Evolutionary conservation across 768 basidiomycete species (phyloP).

Genomic region (Scleroderma citrinum): DNA sequence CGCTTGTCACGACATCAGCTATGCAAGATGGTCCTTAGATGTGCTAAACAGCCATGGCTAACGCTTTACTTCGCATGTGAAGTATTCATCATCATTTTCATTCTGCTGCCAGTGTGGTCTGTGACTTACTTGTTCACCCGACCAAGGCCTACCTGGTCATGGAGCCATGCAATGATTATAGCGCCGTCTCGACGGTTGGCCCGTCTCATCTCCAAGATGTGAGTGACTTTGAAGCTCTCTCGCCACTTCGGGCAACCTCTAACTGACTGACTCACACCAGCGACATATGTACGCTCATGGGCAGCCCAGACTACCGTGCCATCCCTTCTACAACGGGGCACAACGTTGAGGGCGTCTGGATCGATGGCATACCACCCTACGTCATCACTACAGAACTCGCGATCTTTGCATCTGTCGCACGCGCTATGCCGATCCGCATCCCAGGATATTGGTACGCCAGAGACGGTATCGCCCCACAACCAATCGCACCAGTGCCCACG

Average conservation of each 20-base stretch:
- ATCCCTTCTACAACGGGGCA: not conserved
- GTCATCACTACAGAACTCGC: slow-evolving; percentile 22
- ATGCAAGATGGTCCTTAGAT: no score
- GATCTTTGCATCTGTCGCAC: slow-evolving; percentile 5
- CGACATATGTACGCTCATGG: not conserved
- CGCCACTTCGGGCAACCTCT: not conserved
- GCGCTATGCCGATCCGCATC: slow-evolving; percentile 17
- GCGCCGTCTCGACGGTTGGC: not conserved
- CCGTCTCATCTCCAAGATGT: not conserved
- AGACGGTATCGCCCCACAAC: slow-evolving; percentile 1
- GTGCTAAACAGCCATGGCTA: not conserved
- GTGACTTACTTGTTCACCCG: not conserved
- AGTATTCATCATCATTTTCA: not conserved
- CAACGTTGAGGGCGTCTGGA: slow-evolving; percentile 18
- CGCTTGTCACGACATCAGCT: no score
- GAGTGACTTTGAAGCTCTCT: not conserved
- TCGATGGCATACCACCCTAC: slow-evolving; percentile 17
- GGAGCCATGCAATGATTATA: not conserved
- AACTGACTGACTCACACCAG: not conserved
- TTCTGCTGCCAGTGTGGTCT: not conserved
- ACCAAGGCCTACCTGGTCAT: not conserved
- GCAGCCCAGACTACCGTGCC: not conserved
- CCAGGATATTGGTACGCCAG: slow-evolving; percentile 24
- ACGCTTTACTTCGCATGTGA: not conserved
- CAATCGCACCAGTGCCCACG: not conserved